Conservation (phyloP, 768 basidiomycete genomes). For the Cyathus striatus region DNA sequence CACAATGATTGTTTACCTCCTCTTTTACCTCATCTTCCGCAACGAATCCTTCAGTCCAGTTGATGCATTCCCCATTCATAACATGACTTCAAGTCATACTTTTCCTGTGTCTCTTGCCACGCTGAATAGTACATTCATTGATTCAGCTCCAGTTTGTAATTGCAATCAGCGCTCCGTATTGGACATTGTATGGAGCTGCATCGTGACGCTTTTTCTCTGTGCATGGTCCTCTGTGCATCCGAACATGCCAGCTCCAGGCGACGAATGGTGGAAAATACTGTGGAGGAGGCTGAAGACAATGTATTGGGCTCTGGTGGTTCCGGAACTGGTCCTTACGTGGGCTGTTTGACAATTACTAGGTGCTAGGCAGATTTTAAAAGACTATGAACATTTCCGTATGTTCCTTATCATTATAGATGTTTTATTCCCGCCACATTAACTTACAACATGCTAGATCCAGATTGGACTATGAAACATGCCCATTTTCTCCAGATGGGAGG, state of each 20-base stretch:
- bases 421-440: background rate
- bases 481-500: constrained; percentile 5
- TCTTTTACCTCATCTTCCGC: no score
- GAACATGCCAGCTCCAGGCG: background rate
- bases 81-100: no score
- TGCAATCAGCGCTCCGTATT: no score
- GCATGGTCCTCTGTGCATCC: background rate
- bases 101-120: no score
- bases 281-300: background rate
- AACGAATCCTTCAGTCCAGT: no score
- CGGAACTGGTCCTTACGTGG: background rate
- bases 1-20: no score
- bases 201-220: no score
- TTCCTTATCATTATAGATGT: background rate
- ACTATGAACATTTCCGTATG: background rate
- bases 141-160: no score
- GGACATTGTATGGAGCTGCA: no score
- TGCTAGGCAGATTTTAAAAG: background rate
- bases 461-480: constrained; percentile 2
- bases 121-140: no score
- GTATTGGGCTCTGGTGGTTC: background rate
- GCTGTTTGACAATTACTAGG: background rate
- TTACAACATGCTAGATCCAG: background rate
- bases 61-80: no score
- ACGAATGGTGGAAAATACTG: background rate